These are phyloP conservation scores for Articulospora tetracladia DNA, from an alignment of 495 filamentous ascomycete genomes.

Conservation along the genomic window DNA sequence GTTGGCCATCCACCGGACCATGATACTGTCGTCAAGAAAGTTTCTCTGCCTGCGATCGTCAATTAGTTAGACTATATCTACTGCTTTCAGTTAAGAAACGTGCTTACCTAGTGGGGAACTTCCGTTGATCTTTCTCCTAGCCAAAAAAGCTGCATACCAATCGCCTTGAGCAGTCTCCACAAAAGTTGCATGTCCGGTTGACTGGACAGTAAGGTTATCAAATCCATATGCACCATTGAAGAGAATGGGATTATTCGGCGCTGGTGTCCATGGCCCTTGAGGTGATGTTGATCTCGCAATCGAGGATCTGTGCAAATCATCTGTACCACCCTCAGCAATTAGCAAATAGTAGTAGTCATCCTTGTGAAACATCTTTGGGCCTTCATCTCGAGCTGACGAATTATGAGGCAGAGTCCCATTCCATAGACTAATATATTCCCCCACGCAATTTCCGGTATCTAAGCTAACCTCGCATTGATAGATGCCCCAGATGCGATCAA, in stretches of 20 bases:
- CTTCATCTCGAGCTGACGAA: constrained; percentile 30
- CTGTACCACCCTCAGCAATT: constrained; percentile 49
- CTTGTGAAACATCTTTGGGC: constrained; percentile 43
- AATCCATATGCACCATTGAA: constrained; percentile 33
- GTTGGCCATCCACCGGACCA: constrained; percentile 22
- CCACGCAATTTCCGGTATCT: background rate
- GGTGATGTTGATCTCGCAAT: constrained; percentile 9
- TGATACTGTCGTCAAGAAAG: constrained; percentile 18
- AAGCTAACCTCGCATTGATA: constrained; percentile 5
- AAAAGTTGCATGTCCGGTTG: constrained; percentile 39
- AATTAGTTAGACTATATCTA: background rate
- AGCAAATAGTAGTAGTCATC: constrained; percentile 43
- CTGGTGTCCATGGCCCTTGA: constrained; percentile 37
- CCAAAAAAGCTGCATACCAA: constrained; percentile 38
- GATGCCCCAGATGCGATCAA: constrained; percentile 3
- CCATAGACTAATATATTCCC: background rate
- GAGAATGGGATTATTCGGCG: constrained; percentile 28
- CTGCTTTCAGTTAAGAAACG: background rate
- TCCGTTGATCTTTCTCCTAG: constrained; percentile 13
- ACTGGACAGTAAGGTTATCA: constrained; percentile 31
- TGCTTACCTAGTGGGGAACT: constrained; percentile 24
- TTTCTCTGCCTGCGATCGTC: constrained; percentile 16
- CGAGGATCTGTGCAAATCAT: constrained; percentile 33
- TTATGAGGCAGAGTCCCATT: background rate
- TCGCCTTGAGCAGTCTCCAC: constrained; percentile 33